phyloP scores from a whole-genome alignment of 176 grass and related monocot genomes.

The Neostapfia colusana region DNA sequence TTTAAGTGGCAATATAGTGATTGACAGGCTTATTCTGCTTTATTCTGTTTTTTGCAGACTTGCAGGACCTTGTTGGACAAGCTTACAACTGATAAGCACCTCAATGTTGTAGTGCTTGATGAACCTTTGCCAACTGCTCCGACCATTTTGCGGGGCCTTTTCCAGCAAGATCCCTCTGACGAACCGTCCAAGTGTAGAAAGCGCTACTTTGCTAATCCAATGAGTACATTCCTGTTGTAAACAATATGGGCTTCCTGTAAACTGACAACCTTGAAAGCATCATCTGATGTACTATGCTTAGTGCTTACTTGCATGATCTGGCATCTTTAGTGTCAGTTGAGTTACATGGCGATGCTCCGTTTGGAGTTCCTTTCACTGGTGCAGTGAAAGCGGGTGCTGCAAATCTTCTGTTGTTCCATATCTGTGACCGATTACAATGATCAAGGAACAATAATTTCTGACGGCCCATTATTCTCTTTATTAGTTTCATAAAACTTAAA shows the following conservation, averaged over 20 bases:
- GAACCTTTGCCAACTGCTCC: slow-evolving; percentile 52
- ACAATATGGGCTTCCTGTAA: neutral
- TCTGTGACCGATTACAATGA: no score
- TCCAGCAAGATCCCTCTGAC: slow-evolving; percentile 22
- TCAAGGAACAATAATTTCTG: no score
- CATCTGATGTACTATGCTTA: neutral
- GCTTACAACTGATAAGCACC: slow-evolving; percentile 52
- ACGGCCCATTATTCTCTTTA: no score
- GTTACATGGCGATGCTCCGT: no score
- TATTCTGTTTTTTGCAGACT: slow-evolving; percentile 58
- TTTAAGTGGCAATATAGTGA: slow-evolving; percentile 15
- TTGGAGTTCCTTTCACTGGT: neutral
- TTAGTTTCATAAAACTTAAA: no score
- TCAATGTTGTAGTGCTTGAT: slow-evolving; percentile 48
- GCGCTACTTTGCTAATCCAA: slow-evolving; percentile 76
- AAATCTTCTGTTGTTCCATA: no score
- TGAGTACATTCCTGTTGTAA: slow-evolving; percentile 54
- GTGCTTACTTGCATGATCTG: neutral
- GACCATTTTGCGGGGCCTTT: slow-evolving; percentile 54
- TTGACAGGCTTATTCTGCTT: neutral
- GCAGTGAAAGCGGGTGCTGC: no score
- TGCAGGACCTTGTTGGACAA: slow-evolving; percentile 74
- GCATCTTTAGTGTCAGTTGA: no score
- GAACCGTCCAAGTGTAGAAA: slow-evolving; percentile 38
- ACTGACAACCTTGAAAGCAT: neutral